Base-by-base conservation (phyloP, 2,329 filamentous ascomycete species). In the Aspergillus japonicus region DNA sequence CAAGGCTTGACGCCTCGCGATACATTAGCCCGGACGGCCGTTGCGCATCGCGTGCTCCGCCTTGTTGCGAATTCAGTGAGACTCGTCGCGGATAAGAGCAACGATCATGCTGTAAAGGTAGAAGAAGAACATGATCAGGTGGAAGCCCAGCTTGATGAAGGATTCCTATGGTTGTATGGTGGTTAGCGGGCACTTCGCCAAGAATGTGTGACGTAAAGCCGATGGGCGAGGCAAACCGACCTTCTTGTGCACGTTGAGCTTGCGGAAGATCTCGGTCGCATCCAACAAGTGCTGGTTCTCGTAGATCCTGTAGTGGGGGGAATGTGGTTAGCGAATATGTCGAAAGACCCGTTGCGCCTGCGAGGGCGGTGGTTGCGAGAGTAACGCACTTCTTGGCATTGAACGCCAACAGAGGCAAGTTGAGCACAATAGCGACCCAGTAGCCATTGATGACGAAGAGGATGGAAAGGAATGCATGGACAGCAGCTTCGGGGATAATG, bases 71-170 rank as follows among this genome's bases (percentile, higher is more conserved):
- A 78, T 69, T 88, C 89, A 96, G 79, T 92, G 86, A 62, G 90
- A 87, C 81, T 99, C 95, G 78, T 98, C 95, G 74, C 90, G 89
- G 83, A 99, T 99, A 64, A 99, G 85, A 67, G 95, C 94, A 66
- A 97, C 94, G 70, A 95, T 95, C 91, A 95, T 96, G 88, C 91
- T 96, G 86, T 96, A 96, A 59, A 99, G 89, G 82, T 99, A 99
- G 87, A 98, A 99, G 88, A 99, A 99, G 87, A 99, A 99, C 92
- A 99, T 97, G 81, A 99, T 79, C 62, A 99, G 84, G 80, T 99
- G 95, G 85, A 99, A 99, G 58, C 94, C 95, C 48, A 99, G 91
- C 83, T 99, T 99, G 82, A 95, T 89, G 79, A 99, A 99, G 0
- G 95, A 98, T 87, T 99, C 95, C 93, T 96, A 67, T 39, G 57